A percentile compares a stretch with the other conserved stretches of the same genome.
phyloP scores from a whole-genome alignment of 140 eudicot species.

The Erigeron philadelphicus region DNA sequence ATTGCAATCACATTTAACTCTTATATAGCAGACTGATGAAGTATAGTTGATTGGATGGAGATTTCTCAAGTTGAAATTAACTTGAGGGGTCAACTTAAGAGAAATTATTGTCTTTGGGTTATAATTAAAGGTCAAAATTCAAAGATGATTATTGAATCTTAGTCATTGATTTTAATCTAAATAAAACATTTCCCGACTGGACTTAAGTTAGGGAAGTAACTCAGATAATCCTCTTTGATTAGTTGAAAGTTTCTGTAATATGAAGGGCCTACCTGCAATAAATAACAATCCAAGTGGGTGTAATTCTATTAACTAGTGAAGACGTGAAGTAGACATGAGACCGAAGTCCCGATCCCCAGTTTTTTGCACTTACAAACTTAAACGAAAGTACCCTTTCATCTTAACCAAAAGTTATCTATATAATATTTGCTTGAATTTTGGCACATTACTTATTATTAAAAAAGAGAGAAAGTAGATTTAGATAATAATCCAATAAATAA shows the following conservation, averaged over 20 bases:
- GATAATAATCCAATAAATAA: too few species aligned
- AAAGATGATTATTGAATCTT: too few species aligned
- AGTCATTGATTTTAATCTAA: too few species aligned
- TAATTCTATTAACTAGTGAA: conserved; percentile 20
- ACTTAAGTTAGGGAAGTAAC: neutral
- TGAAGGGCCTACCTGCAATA: conserved; percentile 12
- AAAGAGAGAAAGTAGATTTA: too few species aligned
- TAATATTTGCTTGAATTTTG: neutral
- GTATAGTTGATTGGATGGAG: too few species aligned
- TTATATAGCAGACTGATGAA: too few species aligned
- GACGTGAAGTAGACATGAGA: conserved; percentile 28
- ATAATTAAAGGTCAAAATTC: too few species aligned
- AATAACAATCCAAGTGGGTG: conserved; percentile 2
- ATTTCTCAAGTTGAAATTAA: too few species aligned
- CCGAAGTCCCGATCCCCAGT: neutral
- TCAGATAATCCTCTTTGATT: neutral
- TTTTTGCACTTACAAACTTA: conserved; percentile 11
- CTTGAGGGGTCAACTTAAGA: too few species aligned
- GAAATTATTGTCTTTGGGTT: too few species aligned
- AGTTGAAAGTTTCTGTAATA: conserved; percentile 1
- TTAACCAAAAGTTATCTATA: conserved; percentile 19
- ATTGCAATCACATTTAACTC: too few species aligned
- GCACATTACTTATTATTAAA: too few species aligned
- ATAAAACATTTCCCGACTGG: neutral
- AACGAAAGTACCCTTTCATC: conserved; percentile 22